Percentiles rank a stretch among this genome's conserved stretches.
Conservation (phyloP, 2,329 filamentous ascomycete species). For the Penicillium sp. region DNA sequence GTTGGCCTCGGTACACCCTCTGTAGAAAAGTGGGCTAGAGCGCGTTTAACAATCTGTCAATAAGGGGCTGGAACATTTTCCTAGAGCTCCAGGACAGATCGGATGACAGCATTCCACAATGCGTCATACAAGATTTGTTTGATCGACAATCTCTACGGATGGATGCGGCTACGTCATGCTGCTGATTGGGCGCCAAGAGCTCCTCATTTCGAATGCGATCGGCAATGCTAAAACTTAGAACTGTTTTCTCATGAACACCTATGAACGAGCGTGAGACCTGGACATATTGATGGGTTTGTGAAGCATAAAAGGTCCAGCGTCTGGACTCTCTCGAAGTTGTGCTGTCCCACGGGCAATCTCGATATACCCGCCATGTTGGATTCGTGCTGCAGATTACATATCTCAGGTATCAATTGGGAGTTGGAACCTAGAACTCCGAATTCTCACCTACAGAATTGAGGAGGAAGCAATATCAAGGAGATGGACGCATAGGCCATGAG, state of each 20-base stretch:
- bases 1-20: background rate
- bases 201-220: background rate
- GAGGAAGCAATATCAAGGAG: no score
- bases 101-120: background rate
- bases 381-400: no score
- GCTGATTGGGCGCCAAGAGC: background rate
- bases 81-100: background rate
- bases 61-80: background rate
- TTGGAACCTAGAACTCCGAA: no score
- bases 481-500: no score
- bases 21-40: background rate
- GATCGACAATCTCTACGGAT: background rate
- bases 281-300: no score
- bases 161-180: background rate
- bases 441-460: no score
- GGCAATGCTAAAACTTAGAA: background rate
- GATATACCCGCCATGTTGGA: no score
- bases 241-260: background rate
- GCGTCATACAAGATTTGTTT: background rate
- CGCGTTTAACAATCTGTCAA: background rate
- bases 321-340: no score
- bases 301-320: no score
- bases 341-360: no score
- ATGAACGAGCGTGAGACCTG: background rate
- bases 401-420: no score